These are phyloP conservation scores for Yarrowia alimentaria DNA, from an alignment of 805 yeast species.

Conservation along the genomic window DNA sequence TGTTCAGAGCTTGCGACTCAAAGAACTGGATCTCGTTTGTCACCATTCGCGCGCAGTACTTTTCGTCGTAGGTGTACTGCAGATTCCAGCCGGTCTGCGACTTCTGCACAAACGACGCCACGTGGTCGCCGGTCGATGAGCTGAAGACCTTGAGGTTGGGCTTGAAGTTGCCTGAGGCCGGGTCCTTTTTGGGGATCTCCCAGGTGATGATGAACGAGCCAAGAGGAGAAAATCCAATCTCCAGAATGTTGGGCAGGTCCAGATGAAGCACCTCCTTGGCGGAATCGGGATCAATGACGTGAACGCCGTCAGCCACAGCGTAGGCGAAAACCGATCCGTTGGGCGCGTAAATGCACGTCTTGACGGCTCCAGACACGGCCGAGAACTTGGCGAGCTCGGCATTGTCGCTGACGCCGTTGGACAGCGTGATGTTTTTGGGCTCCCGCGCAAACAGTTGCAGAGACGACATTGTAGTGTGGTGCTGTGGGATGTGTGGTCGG, in stretches of 20 bases:
- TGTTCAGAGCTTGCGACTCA: slow-evolving; percentile 46
- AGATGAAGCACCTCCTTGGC: slow-evolving; percentile 51
- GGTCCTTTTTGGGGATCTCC: slow-evolving; percentile 75
- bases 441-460: slow-evolving; percentile 26
- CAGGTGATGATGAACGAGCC: slow-evolving; percentile 82
- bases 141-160: slow-evolving; percentile 80
- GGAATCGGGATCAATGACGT: slow-evolving; percentile 55
- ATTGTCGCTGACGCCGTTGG: slow-evolving; percentile 23
- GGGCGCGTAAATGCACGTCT: slow-evolving; percentile 64
- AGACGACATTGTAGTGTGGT: background rate
- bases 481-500: background rate
- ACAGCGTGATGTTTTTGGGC: slow-evolving; percentile 24
- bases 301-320: slow-evolving; percentile 53
- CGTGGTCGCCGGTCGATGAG: slow-evolving; percentile 48
- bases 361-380: slow-evolving; percentile 38
- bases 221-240: slow-evolving; percentile 81
- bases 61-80: slow-evolving; percentile 84
- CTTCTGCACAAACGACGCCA: slow-evolving; percentile 68
- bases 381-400: background rate
- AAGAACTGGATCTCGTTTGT: slow-evolving; percentile 67
- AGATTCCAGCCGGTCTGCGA: slow-evolving; percentile 86
- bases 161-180: slow-evolving; percentile 66
- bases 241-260: slow-evolving; percentile 67
- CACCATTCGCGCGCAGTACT: slow-evolving; percentile 59
- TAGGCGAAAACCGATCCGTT: slow-evolving; percentile 69